Evolutionary conservation across 495 filamentous ascomycete genomes (phyloP), one percentile per base, ranked within the genome.

Genomic region (Penicillium verhagenii): DNA sequence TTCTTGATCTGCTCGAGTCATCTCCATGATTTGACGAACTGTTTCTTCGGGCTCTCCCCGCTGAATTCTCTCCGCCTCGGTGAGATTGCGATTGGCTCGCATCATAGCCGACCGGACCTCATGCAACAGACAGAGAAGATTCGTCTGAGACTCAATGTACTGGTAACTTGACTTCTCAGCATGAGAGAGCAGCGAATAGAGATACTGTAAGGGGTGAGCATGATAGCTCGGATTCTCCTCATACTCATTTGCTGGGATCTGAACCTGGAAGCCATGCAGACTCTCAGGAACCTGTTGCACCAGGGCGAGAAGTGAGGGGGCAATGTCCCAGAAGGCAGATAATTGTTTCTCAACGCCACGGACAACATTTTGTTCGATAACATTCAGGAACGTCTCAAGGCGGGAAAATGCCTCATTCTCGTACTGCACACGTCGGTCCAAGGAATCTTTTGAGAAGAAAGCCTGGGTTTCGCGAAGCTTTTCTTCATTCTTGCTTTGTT

Each of bases 321-420:
- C 94, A 58, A 97, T 96, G 63, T 98, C 95, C 94, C 94, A 98
- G 73, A 97, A 98, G 3, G 91, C 91, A 14, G 84, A 88, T 0
- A 96, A 80, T 68, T 97, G 95, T 26, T 88, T 80, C 66, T 97
- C 93, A 14, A 97, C 90, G 4, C 92, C 94, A 4, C 91, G 85
- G 3, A 83, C 81, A 21, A 95, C 91, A 50, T 93, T 94, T 63
- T 84, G 80, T 69, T 96, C 92, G 25, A 97, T 85, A 16, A 93
- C 83, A 28, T 82, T 79, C 50, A 89, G 74, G 68, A 97, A 96
- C 20, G 88, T 85, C 52, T 90, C 83, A 20, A 86, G 85, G 10
- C 94, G 87, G 46, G 80, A 72, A 14, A 90, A 75, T 2, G 82
- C 79, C 33, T 87, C 85, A 21, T 82, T 77, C 59, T 91, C 83